Evolutionary conservation across 2,329 filamentous ascomycete genomes (phyloP), one percentile per base, ranked within the genome.

Genomic region (Claviceps pazoutovae): DNA sequence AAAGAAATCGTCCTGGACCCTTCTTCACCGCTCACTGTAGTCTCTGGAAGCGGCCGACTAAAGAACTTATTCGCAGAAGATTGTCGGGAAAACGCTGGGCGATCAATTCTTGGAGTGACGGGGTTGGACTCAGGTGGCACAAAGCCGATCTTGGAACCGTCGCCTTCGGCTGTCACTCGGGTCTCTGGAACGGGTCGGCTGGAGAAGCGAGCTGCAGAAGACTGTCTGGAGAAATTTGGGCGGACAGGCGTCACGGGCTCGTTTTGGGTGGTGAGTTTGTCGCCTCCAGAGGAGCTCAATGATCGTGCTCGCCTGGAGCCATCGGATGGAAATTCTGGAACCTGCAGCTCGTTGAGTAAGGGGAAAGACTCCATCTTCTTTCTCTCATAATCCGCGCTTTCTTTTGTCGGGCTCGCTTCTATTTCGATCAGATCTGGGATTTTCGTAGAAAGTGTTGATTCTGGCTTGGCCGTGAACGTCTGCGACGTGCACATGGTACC

Each of bases 131-230:
- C 61, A 14, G 61, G 58, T 8, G 67, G 63, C 5, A 67, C 80
- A 65, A 93, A 94, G 77, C 86, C 86, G 56, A 94, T 89, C 39
- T 61, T 67, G 1, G 77, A 71, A 1, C 60, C 61, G 1, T 76
- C 79, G 52, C 84, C 85, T 54, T 85, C 79, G 1, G 73, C 71
- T 3, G 79, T 78, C 21, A 88, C 75, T 54, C 74, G 78, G 2
- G 86, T 83, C 56, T 84, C 79, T 0, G 86, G 87, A 1, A 87
- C 80, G 0, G 86, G 80, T 5, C 79, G 80, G 49, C 84, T 89
- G 0, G 82, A 84, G 63, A 91, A 91, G 39, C 79, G 79, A 45
- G 77, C 68, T 1, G 75, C 60, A 1, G 71, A 80, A 21, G 75
- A 71, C 50, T 79, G 74, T 5, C 75, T 69, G 2, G 76, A 76